Conservation (phyloP, 2,329 filamentous ascomycete genomes). For the Fusarium chuoi region DNA sequence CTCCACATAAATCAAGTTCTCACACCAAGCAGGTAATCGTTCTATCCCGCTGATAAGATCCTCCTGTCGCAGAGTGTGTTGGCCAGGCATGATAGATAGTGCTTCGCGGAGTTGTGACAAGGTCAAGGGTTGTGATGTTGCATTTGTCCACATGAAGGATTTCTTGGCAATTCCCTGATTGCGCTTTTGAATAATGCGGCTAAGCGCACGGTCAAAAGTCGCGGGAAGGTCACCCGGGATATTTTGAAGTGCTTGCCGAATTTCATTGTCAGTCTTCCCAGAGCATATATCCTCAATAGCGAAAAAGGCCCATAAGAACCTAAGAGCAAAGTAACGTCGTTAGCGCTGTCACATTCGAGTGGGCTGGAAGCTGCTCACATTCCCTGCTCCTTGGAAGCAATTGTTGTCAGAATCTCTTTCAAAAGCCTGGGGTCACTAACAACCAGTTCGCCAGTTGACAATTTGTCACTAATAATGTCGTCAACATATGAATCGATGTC, state of each 20-base stretch:
- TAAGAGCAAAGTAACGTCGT: rapidly evolving
- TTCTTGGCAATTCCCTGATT: background rate
- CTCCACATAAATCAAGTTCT: slow-evolving; percentile 18
- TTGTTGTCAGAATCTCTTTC: background rate
- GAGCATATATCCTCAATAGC: slow-evolving; percentile 24
- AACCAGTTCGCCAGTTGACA: rapidly evolving
- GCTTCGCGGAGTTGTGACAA: slow-evolving; percentile 17
- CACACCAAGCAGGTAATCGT: slow-evolving; percentile 2
- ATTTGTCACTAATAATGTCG: background rate
- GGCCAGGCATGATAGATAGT: slow-evolving; percentile 4
- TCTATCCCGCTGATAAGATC: slow-evolving; percentile 1
- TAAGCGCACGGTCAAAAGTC: slow-evolving; percentile 16
- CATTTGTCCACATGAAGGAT: background rate
- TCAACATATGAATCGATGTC: background rate
- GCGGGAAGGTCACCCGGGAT: slow-evolving; percentile 15
- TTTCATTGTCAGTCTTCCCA: slow-evolving; percentile 5
- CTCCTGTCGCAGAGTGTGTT: background rate
- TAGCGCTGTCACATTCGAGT: rapidly evolving
- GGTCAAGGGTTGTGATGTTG: background rate
- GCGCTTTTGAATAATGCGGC: background rate
- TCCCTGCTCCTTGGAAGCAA: background rate
- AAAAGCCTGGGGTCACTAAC: rapidly evolving
- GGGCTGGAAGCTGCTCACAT: background rate
- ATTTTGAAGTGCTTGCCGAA: background rate
- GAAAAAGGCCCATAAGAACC: slow-evolving; percentile 31